phyloP scores from a whole-genome alignment of 1,284 basidiomycete species.

The Cystobasidium slooffiae region DNA sequence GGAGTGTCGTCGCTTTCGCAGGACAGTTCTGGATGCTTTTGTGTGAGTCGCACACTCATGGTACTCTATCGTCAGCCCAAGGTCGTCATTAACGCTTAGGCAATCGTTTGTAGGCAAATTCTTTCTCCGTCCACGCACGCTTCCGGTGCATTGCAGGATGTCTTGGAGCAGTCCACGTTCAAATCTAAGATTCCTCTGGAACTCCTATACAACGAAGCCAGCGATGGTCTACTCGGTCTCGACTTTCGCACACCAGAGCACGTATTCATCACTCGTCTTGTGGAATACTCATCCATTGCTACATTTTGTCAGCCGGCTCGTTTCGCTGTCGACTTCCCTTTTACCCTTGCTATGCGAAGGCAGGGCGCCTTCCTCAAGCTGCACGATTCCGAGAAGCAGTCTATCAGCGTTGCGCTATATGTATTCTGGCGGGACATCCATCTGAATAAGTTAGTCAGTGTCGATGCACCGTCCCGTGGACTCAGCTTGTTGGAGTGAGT shows the following conservation, averaged over 20 bases:
- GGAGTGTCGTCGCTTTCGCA: neutral
- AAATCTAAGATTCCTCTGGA: neutral
- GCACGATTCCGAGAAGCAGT: too few relatives aligned
- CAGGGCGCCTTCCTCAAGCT: too few relatives aligned
- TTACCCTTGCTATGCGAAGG: neutral
- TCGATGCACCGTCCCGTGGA: too few relatives aligned
- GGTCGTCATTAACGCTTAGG: neutral
- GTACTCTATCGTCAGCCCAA: neutral
- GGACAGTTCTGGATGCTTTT: neutral
- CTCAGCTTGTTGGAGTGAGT: too few relatives aligned
- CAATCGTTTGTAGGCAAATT: neutral
- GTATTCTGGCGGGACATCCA: too few relatives aligned
- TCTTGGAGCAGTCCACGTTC: neutral
- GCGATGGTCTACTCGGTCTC: neutral
- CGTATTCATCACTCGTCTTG: neutral
- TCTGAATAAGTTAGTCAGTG: too few relatives aligned
- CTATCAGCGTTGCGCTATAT: too few relatives aligned
- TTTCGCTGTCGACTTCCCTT: slow-evolving; percentile 2
- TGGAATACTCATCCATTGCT: neutral
- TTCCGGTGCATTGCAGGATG: neutral
- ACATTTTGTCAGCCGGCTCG: neutral
- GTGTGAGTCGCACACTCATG: neutral
- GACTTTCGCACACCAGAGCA: neutral
- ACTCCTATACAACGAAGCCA: neutral
- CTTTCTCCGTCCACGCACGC: neutral